Base-by-base conservation (phyloP, 1,284 basidiomycete genomes). In the Phenoliferia sp. region DNA sequence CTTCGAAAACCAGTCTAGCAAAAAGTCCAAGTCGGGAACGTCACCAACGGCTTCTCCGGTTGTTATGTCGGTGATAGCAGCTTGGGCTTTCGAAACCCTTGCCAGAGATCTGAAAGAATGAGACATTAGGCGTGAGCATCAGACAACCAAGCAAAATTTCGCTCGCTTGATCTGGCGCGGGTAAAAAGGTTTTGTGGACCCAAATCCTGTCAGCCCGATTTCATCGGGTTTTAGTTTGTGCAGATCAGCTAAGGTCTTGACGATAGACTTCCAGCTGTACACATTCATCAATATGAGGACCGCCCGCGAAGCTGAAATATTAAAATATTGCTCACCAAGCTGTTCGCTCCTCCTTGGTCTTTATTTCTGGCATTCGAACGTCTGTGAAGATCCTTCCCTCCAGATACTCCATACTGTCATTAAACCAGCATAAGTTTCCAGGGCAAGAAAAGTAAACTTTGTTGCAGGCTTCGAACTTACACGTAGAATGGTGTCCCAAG, bases 401-500 rank as follows among this genome's bases (percentile, higher is more conserved):
- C 22, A 68, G 29, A 32, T 66, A 71, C 48, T 65, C 61, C 64
- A 71, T 97, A 48, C 48, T 52, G 48, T 22, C 48, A 5, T 26
- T 52, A 19, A 52, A 26, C 28, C 48, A 52, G 48, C 48, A 26
- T 26, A 9, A 5, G 9, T 19, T 26, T 52, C 19, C 7, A 9
- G 22, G 48, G 17, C 48, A n/a, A n/a, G n/a, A n/a, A n/a, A n/a
- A 22, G 22, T 22, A 44, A 44, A 22, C 12, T 12, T 19, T 19
- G 17, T 7, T 9, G 48, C 48, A 52, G 48, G 19, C 48, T n/a
- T n/a, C n/a, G n/a, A n/a, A n/a, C n/a, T 52, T 26, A 52, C 48
- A 98, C 84, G 78, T 97, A 98, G 81, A 97, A 98, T 0, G 90
- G 85, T 35, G 92, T 92, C 0, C 94, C 95, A 26, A 95, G 84